A percentile compares a stretch with the other conserved stretches of the same genome.
These are phyloP conservation scores for Penicillium angulare DNA, from an alignment of 495 filamentous ascomycete genomes.

Conservation along the genomic window DNA sequence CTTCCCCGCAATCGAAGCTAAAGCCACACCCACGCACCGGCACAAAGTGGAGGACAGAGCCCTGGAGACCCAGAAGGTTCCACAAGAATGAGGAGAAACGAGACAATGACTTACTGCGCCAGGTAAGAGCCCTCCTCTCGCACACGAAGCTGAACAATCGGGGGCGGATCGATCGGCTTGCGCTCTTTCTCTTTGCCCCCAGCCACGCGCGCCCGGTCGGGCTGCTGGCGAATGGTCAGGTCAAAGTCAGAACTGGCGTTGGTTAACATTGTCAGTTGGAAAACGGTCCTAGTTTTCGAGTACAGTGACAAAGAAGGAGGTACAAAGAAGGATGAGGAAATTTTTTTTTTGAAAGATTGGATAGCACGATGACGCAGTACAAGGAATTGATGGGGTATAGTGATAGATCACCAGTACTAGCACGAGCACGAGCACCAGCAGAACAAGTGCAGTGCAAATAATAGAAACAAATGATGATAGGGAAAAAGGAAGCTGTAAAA, in stretches of 20 bases:
- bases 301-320: slow-evolving; percentile 21
- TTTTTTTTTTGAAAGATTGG: not conserved
- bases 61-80: not conserved
- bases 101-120: slow-evolving; percentile 55
- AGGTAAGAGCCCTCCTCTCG: slow-evolving; percentile 65
- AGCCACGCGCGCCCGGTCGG: slow-evolving; percentile 63
- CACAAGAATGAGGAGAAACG: not conserved
- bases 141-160: slow-evolving; percentile 82
- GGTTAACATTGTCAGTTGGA: slow-evolving; percentile 45
- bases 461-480: not conserved
- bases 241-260: slow-evolving; percentile 56
- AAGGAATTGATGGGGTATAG: no score
- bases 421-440: no score
- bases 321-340: not conserved
- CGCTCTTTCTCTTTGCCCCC: slow-evolving; percentile 81
- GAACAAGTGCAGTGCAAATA: not conserved
- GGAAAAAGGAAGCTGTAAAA: not conserved
- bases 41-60: not conserved
- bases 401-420: no score
- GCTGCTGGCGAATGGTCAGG: slow-evolving; percentile 65
- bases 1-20: no score
- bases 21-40: no score
- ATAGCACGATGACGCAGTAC: no score
- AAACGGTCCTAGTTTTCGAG: slow-evolving; percentile 17
- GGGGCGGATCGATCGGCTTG: slow-evolving; percentile 93